These are phyloP conservation scores for Asterionellopsis glacialis DNA, from an alignment of 108 stramenopile genomes.

Conservation along the genomic window DNA sequence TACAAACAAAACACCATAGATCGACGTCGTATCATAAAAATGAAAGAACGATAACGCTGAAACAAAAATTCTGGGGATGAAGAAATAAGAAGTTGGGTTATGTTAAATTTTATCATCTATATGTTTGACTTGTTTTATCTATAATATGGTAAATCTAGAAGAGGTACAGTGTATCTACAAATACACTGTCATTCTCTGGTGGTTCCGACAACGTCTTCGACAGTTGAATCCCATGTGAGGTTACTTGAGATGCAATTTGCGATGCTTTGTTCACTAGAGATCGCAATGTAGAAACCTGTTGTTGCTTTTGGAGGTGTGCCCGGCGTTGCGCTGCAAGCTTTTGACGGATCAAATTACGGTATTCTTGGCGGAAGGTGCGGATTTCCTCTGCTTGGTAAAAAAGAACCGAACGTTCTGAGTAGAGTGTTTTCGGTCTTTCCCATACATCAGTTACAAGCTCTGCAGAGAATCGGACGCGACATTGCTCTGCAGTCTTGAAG, in stretches of 20 bases:
- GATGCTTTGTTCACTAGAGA: neutral
- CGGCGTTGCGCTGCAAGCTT: neutral
- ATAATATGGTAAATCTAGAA: neutral
- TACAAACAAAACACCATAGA: too few species aligned
- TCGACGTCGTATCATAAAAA: too few species aligned
- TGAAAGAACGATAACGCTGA: too few species aligned
- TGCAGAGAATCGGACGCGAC: neutral
- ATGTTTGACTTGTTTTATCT: neutral
- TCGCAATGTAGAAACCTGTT: too few species aligned
- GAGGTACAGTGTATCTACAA: slow-evolving; percentile 1
- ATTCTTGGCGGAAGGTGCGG: neutral
- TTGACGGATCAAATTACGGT: neutral
- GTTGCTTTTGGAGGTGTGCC: too few species aligned
- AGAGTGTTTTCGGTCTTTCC: neutral
- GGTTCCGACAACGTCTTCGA: neutral
- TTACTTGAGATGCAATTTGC: neutral
- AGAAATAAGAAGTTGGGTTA: too few species aligned
- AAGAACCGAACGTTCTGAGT: neutral
- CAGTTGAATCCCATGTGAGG: neutral
- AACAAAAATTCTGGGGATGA: too few species aligned
- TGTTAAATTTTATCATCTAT: too few species aligned
- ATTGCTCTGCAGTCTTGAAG: neutral
- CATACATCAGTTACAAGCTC: neutral
- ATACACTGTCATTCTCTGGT: slow-evolving; percentile 1
- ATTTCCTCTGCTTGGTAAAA: neutral